Base-by-base conservation (phyloP, 1,284 basidiomycete genomes). In the Ustanciosporium gigantosporum region DNA sequence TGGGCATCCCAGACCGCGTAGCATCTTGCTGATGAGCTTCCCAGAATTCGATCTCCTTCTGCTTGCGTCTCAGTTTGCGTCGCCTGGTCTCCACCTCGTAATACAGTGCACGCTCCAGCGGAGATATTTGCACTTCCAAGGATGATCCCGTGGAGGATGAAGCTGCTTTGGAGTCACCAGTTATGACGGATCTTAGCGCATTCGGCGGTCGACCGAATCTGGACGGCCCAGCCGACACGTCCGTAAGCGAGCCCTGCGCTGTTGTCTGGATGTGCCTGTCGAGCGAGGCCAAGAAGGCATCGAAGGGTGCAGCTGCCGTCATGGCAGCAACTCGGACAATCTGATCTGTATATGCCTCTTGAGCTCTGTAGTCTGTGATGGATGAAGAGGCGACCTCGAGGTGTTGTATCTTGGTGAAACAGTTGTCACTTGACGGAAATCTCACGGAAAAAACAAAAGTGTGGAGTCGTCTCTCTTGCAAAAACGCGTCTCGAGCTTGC, bases 31-130 rank as follows among this genome's bases (percentile, higher is more conserved):
- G 44, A 42, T 66, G 50, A 4, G 46, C 51, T n/a, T 60, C 48
- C 62, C 62, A 66, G 31, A 66, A 66, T 19, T 48, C 57, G 35
- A 60, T 39, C 42, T 66, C 57, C 14, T 44, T 47, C 14, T 44
- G 17, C 23, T 50, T 56, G 24, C 53, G 46, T 2, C 41, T 9
- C 2, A 66, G 48, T 3, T 36, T 29, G 13, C 34, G 16, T 15
- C 62, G 27, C 8, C 62, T 32, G 15, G 36, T 44, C 31, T 59
- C 51, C 4, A 60, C 46, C 34, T 66, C 57, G 34, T 66, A 49
- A 46, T 56, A 49, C 20, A 60, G 46, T 1, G 62, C 62, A 5
- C 62, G 43, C 39, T 66, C 62, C 6, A 66, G 40, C 5, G 62
- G 57, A 2, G 61, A 55, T 0, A 65, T 44, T 23, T 7, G 20